A percentile compares a stretch with the other conserved stretches of the same genome.
Conservation (phyloP, 768 basidiomycete species). For the Suillus luteus region DNA sequence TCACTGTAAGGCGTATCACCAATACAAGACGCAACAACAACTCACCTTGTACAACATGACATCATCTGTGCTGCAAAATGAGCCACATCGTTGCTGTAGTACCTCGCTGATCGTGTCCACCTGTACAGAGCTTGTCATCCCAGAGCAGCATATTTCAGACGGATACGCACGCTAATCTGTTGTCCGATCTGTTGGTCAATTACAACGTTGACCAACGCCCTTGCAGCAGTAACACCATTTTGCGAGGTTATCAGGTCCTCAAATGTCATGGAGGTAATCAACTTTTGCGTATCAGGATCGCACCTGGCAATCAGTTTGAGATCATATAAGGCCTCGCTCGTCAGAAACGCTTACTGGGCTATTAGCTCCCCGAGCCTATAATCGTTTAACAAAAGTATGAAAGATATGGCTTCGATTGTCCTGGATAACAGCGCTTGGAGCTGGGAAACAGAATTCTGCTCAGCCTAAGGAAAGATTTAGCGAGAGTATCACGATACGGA, state of each 20-base stretch:
- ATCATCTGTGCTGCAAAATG: conserved; percentile 97
- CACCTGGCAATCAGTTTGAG: conserved; percentile 51
- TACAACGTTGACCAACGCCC: conserved; percentile 89
- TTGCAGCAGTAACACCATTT: conserved; percentile 84
- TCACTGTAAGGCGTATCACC: conserved; percentile 12
- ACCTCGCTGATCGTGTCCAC: conserved; percentile 97
- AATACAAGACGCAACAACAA: conserved; percentile 9
- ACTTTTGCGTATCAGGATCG: conserved; percentile 67
- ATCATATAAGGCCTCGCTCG: conserved; percentile 6
- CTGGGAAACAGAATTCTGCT: conserved; percentile 81
- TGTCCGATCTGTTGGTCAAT: conserved; percentile 98
- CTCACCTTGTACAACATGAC: conserved; percentile 94
- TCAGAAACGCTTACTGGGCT: conserved; percentile 54
- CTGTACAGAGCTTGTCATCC: conserved; percentile 41
- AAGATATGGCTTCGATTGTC: conserved; percentile 93
- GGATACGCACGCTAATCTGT: conserved; percentile 78
- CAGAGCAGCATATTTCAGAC: conserved; percentile 1
- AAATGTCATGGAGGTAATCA: conserved; percentile 73
- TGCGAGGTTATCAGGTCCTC: conserved; percentile 85
- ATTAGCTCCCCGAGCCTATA: conserved; percentile 87
- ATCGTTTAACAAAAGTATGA: conserved; percentile 88
- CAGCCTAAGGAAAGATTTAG: conserved; percentile 52
- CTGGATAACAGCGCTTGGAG: conserved; percentile 74
- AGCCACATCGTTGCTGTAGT: conserved; percentile 91
- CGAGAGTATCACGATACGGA: conserved; percentile 3